Evolutionary conservation across 2,329 filamentous ascomycete species (phyloP).

Genomic region (Pyricularia grisea): DNA sequence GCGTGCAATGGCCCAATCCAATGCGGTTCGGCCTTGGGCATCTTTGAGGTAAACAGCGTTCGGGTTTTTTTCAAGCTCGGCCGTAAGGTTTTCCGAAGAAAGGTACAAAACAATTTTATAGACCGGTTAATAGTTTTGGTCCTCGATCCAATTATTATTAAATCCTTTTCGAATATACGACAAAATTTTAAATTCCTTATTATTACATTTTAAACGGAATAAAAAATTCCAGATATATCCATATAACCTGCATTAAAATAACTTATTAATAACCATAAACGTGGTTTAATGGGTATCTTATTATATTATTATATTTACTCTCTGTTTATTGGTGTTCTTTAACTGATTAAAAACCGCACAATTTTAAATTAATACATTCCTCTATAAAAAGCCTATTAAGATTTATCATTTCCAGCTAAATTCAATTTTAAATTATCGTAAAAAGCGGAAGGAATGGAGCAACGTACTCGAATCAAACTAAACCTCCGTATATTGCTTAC

Average conservation of each 20-base stretch:
- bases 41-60: neutral
- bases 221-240: neutral
- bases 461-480: neutral
- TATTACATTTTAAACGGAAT: neutral
- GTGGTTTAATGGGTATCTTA: neutral
- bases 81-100: neutral
- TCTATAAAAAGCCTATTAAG: neutral
- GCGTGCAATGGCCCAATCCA: neutral
- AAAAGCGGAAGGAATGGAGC: neutral
- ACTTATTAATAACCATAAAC: neutral
- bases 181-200: neutral
- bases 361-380: conserved; percentile 1
- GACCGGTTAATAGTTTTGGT: neutral
- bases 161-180: neutral
- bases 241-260: neutral
- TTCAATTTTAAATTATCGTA: neutral
- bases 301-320: neutral
- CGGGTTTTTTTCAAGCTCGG: conserved; percentile 1
- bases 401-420: neutral
- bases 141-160: neutral
- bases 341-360: neutral
- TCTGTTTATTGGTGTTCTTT: neutral
- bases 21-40: neutral
- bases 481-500: neutral
- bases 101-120: neutral